Conservation (phyloP, 768 basidiomycete genomes). For the Boletus insuetus region DNA sequence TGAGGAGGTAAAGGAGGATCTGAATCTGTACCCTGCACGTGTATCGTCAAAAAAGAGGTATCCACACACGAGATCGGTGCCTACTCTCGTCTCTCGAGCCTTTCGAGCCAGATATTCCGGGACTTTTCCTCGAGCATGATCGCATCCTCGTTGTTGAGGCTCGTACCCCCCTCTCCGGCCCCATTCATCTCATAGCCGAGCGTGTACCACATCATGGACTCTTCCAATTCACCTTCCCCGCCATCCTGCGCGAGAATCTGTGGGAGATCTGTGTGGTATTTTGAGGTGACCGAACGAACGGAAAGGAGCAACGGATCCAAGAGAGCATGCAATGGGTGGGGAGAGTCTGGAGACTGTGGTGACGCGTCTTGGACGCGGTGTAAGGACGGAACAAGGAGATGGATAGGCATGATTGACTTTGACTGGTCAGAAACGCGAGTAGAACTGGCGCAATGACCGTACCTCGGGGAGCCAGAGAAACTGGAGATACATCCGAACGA, state of each 20-base stretch:
- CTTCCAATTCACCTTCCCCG: constrained; percentile 63
- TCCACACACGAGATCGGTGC: constrained; percentile 15
- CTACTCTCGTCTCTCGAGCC: constrained; percentile 70
- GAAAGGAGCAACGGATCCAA: constrained; percentile 66
- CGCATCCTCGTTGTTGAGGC: constrained; percentile 17
- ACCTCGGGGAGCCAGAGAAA: constrained; percentile 81
- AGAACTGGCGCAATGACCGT: constrained; percentile 1
- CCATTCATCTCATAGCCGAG: constrained; percentile 53
- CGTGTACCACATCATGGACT: constrained; percentile 76
- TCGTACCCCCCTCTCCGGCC: constrained; percentile 27
- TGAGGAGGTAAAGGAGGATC: constrained; percentile 65
- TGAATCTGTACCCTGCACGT: constrained; percentile 67
- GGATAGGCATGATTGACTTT: constrained; percentile 72
- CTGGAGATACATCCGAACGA: constrained; percentile 66
- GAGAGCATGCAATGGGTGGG: constrained; percentile 55
- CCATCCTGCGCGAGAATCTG: constrained; percentile 57
- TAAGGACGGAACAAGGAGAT: constrained; percentile 53
- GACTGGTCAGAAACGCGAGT: constrained; percentile 11
- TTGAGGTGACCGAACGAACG: constrained; percentile 48
- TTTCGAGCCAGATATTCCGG: constrained; percentile 54
- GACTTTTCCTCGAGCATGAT: constrained; percentile 48
- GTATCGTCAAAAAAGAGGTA: constrained; percentile 5
- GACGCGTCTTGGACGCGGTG: constrained; percentile 43
- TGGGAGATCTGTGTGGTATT: constrained; percentile 65
- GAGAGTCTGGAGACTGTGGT: constrained; percentile 28